Evolutionary conservation across 768 basidiomycete species (phyloP), one percentile per base, ranked within the genome.

Genomic region (Nidula microcarpa): DNA sequence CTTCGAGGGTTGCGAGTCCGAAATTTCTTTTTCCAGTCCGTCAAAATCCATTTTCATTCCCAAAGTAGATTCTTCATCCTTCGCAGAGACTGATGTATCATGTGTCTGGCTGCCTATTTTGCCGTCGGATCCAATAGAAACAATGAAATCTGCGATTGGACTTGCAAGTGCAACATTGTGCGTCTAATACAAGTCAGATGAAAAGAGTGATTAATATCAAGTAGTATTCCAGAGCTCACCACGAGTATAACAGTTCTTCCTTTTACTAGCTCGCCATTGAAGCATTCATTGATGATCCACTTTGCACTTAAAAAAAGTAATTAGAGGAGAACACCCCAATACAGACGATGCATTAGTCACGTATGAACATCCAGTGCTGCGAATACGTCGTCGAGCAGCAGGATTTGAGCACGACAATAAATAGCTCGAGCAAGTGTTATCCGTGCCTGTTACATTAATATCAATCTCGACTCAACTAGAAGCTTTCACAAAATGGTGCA

Each of bases 241-340:
- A 96, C 93, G 33, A 97, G 77, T 43, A 97, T 76, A 51, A 94
- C 72, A 0, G 94, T 96, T 51, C 93, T 79, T 13, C 81, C 83
- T n/a, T 74, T 68, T 62, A 93, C 76, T 47, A 96, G 72, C 43
- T 87, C 84, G 8, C 94, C 93, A 53, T 77, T 74, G 44, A 97
- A 75, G 61, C 91, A 94, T 49, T 91, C 77, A 16, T 83, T 75
- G 59, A 86, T 86, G 45, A 97, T 81, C 69, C 90, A 89, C 57
- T 89, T 83, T 0, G 91, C 86, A 0, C 90, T 93, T 60, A 91
- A 89, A 1, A 90, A 86, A 62, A 47, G 33, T 30, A 23, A 23
- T 23, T 23, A 23, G 23, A 23, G 23, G 23, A 23, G 23, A 23
- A 23, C 23, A 23, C 23, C 23, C 23, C 23, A 3, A 23, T 23